Conservation (phyloP, 208 protist species). For the Leishmania gerbilli region DNA sequence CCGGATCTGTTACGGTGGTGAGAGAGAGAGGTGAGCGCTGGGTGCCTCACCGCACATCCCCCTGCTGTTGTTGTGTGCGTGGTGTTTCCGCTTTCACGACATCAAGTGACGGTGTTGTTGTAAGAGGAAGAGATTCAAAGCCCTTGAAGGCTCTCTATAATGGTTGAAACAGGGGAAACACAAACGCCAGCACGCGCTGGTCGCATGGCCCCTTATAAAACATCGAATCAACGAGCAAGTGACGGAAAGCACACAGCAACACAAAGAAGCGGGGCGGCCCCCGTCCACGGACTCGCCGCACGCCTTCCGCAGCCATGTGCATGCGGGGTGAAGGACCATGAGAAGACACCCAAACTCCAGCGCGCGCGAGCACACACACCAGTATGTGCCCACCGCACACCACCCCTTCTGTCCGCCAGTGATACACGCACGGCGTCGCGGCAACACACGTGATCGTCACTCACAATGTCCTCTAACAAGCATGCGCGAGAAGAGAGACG, state of each 20-base stretch:
- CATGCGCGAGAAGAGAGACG: not conserved
- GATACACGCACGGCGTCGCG: not conserved
- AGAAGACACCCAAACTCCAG: not conserved
- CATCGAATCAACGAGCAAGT: not conserved
- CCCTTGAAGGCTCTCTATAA: not conserved
- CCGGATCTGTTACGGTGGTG: not conserved
- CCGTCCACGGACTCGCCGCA: not conserved
- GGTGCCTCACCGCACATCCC: not conserved
- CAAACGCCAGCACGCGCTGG: not conserved
- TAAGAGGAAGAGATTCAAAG: not conserved
- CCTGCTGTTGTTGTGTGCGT: not conserved
- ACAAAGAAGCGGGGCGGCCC: not conserved
- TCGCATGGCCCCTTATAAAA: too few relatives aligned
- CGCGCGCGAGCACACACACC: not conserved
- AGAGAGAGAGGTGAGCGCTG: not conserved
- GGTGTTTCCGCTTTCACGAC: not conserved
- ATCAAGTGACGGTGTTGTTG: not conserved
- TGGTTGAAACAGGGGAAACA: not conserved
- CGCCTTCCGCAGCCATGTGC: not conserved
- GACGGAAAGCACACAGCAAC: not conserved
- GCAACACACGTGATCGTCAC: not conserved
- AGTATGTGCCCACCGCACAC: not conserved
- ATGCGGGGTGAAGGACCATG: not conserved
- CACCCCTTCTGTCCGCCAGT: not conserved
- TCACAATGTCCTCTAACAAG: not conserved